Conservation (phyloP, 257 asterid genomes). For the Henckelia pumila region DNA sequence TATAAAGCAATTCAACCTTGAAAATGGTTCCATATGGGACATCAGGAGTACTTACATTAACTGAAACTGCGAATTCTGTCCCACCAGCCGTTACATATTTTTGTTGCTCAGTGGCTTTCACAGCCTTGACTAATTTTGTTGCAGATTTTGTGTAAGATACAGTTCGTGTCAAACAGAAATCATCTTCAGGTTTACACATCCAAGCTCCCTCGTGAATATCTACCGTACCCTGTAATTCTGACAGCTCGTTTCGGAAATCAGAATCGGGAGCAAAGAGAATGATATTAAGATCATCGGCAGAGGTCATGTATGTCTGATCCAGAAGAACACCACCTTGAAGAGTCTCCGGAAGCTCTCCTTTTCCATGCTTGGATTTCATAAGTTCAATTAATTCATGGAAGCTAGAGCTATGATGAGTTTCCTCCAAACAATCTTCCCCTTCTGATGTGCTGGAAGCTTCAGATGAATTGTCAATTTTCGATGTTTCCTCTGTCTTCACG, state of each 20-base stretch:
- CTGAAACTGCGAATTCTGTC: conserved; percentile 54
- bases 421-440: not conserved
- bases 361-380: conserved; percentile 5
- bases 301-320: conserved; percentile 50
- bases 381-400: not conserved
- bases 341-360: conserved; percentile 48
- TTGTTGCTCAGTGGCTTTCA: conserved; percentile 81
- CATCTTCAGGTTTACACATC: conserved; percentile 53
- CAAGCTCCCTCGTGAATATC: conserved; percentile 71
- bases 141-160: conserved; percentile 72
- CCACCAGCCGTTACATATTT: conserved; percentile 51
- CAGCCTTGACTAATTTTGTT: conserved; percentile 69
- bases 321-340: conserved; percentile 73
- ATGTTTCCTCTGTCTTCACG: conserved; percentile 21
- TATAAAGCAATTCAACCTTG: conserved; percentile 71
- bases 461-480: not conserved
- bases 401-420: not conserved
- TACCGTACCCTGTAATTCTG: conserved; percentile 61
- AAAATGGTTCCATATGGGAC: conserved; percentile 85
- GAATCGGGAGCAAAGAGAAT: conserved; percentile 66
- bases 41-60: conserved; percentile 72
- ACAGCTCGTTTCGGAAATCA: conserved; percentile 47
- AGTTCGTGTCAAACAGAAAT: conserved; percentile 48
- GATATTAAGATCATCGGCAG: conserved; percentile 57
- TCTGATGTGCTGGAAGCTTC: not conserved